Base-by-base conservation (phyloP, 139 green algal species). In the Asterochloris sp. region DNA sequence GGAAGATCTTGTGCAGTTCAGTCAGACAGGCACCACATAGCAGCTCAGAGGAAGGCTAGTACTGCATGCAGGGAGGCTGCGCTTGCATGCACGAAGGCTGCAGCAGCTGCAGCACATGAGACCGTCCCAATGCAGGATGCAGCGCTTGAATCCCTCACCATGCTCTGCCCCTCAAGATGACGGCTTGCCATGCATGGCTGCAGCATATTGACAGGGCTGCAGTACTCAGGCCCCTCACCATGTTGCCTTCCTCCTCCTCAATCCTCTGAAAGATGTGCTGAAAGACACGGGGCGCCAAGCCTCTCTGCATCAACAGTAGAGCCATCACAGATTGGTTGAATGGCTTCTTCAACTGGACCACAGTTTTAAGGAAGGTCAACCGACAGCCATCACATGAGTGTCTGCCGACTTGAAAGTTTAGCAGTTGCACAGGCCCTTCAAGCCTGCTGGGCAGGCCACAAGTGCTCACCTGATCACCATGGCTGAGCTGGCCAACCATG, bases 211-310 rank as follows among this genome's bases (percentile, higher is more conserved):
- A 54, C 38, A 54, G 2, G 38, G 38, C 6, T 54, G 38, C 38
- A 54, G 38, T 6, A 62, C 2, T 19, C 8, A 2, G 12, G n/a
- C 71, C 23, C 71, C 67, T 66, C 27, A 76, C 79, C 19, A 21
- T 38, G 21, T 60, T 83, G 62, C 71, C 69, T 60, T 83, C 80
- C 71, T 61, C 80, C 60, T 83, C 80, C 29, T 69, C n/a, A 54
- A 87, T 87, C 24, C 83, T 64, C 21, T 80, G 47, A 60, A 87
- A 87, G 27, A 87, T 66, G 76, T 82, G 73, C 47, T 80, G 21
- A 27, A 87, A 87, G 10, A 87, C 73, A 14, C 84, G 78, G 13
- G 80, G 80, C 11, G 75, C 73, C 26, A 88, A 67, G 21, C 83
- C 74, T 27, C 78, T 83, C 76, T 84, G 78, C 75, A 62, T 10